These are phyloP conservation scores for Xylaria polymorpha DNA, from an alignment of 2,329 filamentous ascomycete genomes.

Conservation along the genomic window DNA sequence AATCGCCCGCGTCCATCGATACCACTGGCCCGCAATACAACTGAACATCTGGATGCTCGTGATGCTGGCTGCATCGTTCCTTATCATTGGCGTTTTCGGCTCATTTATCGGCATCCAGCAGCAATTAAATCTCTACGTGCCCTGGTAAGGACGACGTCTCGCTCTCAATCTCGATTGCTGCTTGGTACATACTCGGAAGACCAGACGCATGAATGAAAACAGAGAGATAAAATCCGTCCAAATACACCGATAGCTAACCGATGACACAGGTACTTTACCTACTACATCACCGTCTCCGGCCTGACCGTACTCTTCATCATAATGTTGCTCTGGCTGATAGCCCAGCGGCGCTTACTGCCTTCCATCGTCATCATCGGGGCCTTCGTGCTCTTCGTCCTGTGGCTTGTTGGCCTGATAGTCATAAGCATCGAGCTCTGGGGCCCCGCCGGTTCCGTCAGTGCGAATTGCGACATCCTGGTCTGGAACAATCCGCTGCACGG, in stretches of 20 bases:
- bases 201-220: not conserved
- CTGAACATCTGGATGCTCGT: slow-evolving; percentile 75
- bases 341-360: slow-evolving; percentile 69
- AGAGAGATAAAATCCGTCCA: not conserved
- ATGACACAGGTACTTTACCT: slow-evolving; percentile 71
- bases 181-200: not conserved
- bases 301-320: slow-evolving; percentile 75
- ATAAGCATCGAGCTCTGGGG: slow-evolving; percentile 73
- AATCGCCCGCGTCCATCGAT: slow-evolving; percentile 64
- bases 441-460: slow-evolving; percentile 66
- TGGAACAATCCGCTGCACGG: slow-evolving; percentile 63
- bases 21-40: slow-evolving; percentile 76
- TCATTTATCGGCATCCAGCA: slow-evolving; percentile 70
- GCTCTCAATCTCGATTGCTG: not conserved
- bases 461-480: slow-evolving; percentile 69
- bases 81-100: slow-evolving; percentile 70
- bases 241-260: slow-evolving; percentile 2
- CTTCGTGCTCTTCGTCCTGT: slow-evolving; percentile 75
- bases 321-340: slow-evolving; percentile 71
- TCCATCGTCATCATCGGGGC: slow-evolving; percentile 72
- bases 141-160: slow-evolving; percentile 63
- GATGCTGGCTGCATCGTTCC: slow-evolving; percentile 69
- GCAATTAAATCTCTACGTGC: slow-evolving; percentile 64
- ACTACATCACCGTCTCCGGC: slow-evolving; percentile 68
- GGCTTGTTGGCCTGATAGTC: slow-evolving; percentile 73